Evolutionary conservation across 2,329 filamentous ascomycete species (phyloP).

Genomic region (Nannizzia gypsea): DNA sequence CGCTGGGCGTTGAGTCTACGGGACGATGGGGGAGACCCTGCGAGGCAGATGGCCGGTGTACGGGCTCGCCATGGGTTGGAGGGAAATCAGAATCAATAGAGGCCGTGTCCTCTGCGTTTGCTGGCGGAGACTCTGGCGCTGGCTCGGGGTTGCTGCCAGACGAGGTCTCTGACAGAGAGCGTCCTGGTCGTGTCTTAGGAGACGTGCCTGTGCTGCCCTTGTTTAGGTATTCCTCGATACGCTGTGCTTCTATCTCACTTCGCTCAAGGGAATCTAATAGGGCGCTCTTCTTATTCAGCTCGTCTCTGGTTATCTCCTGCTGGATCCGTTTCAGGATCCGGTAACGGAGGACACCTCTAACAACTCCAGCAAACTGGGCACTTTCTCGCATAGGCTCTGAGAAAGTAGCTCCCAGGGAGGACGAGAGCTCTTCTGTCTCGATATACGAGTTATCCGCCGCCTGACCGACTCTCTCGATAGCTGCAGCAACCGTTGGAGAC

Average conservation of each 20-base stretch:
- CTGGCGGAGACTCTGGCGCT: constrained; percentile 42
- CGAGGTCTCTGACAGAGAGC: constrained; percentile 52
- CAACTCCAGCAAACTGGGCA: constrained; percentile 91
- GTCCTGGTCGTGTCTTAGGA: constrained; percentile 44
- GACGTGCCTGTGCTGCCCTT: constrained; percentile 47
- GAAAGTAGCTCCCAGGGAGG: constrained; percentile 80
- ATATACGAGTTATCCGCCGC: constrained; percentile 94
- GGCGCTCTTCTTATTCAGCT: constrained; percentile 73
- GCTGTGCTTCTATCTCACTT: constrained; percentile 82
- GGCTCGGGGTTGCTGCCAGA: constrained; percentile 33
- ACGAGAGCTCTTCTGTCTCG: constrained; percentile 81
- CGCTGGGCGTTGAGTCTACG: constrained; percentile 25
- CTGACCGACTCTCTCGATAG: constrained; percentile 89
- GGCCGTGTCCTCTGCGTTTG: constrained; percentile 63
- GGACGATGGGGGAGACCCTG: constrained; percentile 50
- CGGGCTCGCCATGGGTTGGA: constrained; percentile 65
- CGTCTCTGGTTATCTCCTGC: constrained; percentile 92
- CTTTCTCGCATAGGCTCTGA: constrained; percentile 97
- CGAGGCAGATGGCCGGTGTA: constrained; percentile 53
- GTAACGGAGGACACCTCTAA: constrained; percentile 77
- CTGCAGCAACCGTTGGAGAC: constrained; percentile 73
- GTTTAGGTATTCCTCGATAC: constrained; percentile 85
- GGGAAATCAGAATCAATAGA: constrained; percentile 96
- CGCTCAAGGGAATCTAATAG: constrained; percentile 81
- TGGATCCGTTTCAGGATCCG: constrained; percentile 88